Base-by-base conservation (phyloP, 495 filamentous ascomycete genomes). In the Neurospora sp. region DNA sequence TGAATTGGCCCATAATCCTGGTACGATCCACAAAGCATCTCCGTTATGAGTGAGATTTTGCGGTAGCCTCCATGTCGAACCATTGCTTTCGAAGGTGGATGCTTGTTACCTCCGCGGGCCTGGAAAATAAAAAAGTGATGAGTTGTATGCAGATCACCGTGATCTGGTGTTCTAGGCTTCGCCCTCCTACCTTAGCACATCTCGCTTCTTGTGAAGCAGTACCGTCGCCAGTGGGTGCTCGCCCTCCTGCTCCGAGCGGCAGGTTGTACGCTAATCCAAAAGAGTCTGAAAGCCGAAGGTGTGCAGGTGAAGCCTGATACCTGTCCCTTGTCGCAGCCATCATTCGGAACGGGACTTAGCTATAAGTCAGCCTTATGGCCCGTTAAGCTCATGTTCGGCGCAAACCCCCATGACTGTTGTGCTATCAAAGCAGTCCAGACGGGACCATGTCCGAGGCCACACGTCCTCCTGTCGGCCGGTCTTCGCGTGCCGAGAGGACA, bases 291-390 rank as follows among this genome's bases (percentile, higher is more conserved):
- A 70, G 71, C 79, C 77, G 78, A 80, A 75, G 71, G 16, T 75
- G 74, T 79, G 77, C 79, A 81, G 71, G 16, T 70, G 53, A 70
- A 69, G 76, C 71, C 76, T 61, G 69, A 61, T 46, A 71, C 41
- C 14, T 66, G 27, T 35, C 14, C 75, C 68, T 74, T 76, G 72
- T 72, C 72, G 16, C 68, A 40, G 53, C 48, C 69, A 41, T 48
- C 70, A 16, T 73, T 70, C 72, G 40, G 76, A 74, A 74, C 53
- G 72, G 68, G 68, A n/a, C 22, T 68, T 42, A 71, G 27, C 71
- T 80, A 79, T 80, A 80, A 78, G 77, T 76, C 80, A 81, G 79
- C 79, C 78, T 77, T 82, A 79, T 75, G 73, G 44, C 74, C 72
- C 40, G 46, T 38, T 44, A 61, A 41, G 22, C 31, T 53, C 20